Evolutionary conservation across 495 filamentous ascomycete genomes (phyloP), one percentile per base, ranked within the genome.

Genomic region (Chaetomium cochliodes): DNA sequence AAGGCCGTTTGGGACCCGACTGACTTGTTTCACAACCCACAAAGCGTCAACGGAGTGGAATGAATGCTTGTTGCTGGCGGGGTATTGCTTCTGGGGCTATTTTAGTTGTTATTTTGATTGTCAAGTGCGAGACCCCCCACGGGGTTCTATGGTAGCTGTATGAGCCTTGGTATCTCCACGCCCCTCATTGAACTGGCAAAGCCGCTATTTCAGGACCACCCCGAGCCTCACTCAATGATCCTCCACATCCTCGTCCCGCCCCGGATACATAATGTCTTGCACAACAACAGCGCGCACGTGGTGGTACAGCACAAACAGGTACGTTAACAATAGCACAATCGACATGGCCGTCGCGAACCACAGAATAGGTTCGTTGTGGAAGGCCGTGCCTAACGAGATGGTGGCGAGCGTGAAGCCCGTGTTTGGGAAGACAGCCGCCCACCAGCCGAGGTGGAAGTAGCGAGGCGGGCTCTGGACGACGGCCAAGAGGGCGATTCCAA

Each of bases 11-110:
- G 80, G 54, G 88, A 90, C 74, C 83, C 86, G 7, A 63, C 67
- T 22, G 76, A 82, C 25, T 52, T 86, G 39, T 86, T 89, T 66
- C 85, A 84, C 74, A 89, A 90, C 70, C 87, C 88, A 6, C 87
- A 89, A 77, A 82, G 83, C 65, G 79, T 88, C 15, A 26, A 49
- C 18, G 67, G 68, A 46, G 73, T 11, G 41, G 41, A 37, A 44
- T 44, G 6, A 18, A 18, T 1, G 79, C 3, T 74, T 39, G 62
- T 22, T 15, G 39, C 6, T 18, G 37, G 9, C n/a, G 39, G 5
- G 41, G 18, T 44, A 5, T 15, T 2, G 41, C 3, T 15, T 9
- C 15, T 5, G 41, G 18, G 33, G 33, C 11, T 37, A 37, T 37
- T 37, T 37, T 11, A 37, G 1, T 5, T 37, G 28, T 37, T 5